phyloP scores from a whole-genome alignment of 2,329 filamentous ascomycete species.

The Dissoconium aciculare region DNA sequence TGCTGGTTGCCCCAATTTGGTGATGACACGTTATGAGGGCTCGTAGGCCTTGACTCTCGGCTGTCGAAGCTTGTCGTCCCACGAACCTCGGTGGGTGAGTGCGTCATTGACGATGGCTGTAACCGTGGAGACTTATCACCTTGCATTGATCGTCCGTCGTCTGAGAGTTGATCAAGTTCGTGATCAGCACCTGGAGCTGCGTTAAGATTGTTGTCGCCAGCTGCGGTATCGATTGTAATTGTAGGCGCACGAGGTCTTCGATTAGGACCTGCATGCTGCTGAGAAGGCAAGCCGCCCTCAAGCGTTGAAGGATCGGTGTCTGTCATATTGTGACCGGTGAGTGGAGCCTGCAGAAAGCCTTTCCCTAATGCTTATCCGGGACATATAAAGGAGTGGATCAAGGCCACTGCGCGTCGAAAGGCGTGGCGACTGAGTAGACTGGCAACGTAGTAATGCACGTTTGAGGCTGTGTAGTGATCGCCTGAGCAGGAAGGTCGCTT shows the following conservation, averaged over 20 bases:
- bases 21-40: slow-evolving; percentile 53
- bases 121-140: slow-evolving; percentile 8
- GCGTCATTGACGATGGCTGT: slow-evolving; percentile 9
- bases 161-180: slow-evolving; percentile 20
- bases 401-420: too few species aligned
- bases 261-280: too few species aligned
- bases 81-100: slow-evolving; percentile 34
- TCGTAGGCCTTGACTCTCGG: slow-evolving; percentile 48
- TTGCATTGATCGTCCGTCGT: slow-evolving; percentile 15
- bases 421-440: too few species aligned
- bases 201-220: slow-evolving; percentile 23
- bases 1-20: slow-evolving; percentile 41
- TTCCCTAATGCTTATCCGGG: too few species aligned
- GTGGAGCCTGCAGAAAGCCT: too few species aligned
- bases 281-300: too few species aligned
- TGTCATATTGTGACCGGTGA: too few species aligned
- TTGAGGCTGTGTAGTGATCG: too few species aligned
- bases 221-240: slow-evolving; percentile 31
- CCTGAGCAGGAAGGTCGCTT: too few species aligned
- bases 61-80: slow-evolving; percentile 48
- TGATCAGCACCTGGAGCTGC: slow-evolving; percentile 17
- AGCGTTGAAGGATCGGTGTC: too few species aligned
- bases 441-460: too few species aligned
- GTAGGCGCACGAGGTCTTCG: slow-evolving; percentile 30
- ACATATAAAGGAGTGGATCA: too few species aligned